Percentiles rank a stretch among this genome's conserved stretches.
Evolutionary conservation across 768 basidiomycete species (phyloP).

Genomic region (Trametes punicea): DNA sequence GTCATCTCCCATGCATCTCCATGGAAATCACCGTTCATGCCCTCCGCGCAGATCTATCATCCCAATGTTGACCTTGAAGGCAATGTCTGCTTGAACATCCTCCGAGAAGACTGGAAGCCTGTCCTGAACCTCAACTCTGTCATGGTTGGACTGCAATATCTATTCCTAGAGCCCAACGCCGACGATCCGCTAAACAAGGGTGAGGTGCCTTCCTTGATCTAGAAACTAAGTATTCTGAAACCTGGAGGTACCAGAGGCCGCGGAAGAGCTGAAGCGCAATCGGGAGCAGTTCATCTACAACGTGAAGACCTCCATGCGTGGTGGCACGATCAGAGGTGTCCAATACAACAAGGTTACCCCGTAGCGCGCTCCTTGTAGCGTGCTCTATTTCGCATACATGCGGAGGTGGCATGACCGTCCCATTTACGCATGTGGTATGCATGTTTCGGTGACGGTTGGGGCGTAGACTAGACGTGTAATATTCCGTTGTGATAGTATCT

Average conservation of each 20-base stretch:
- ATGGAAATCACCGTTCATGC: background rate
- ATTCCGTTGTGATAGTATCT: constrained; percentile 18
- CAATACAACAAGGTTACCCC: constrained; percentile 69
- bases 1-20: constrained; percentile 24
- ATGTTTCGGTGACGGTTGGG: background rate
- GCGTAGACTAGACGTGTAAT: constrained; percentile 22
- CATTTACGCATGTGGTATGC: background rate
- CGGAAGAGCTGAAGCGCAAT: constrained; percentile 88
- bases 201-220: constrained; percentile 33
- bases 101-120: constrained; percentile 99
- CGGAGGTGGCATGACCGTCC: background rate
- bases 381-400: background rate
- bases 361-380: background rate
- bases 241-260: constrained; percentile 69
- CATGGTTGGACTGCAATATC: constrained; percentile 97
- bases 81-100: constrained; percentile 97
- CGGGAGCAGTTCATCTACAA: constrained; percentile 80
- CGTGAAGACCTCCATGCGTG: constrained; percentile 86
- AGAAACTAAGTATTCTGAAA: background rate
- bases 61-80: constrained; percentile 98
- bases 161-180: constrained; percentile 98
- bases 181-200: constrained; percentile 99
- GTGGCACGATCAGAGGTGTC: constrained; percentile 71
- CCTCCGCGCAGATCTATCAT: constrained; percentile 80
- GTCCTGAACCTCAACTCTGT: constrained; percentile 96